Conservation (phyloP, 2,329 filamentous ascomycete species). For the Aspergillus aculeatinus region DNA sequence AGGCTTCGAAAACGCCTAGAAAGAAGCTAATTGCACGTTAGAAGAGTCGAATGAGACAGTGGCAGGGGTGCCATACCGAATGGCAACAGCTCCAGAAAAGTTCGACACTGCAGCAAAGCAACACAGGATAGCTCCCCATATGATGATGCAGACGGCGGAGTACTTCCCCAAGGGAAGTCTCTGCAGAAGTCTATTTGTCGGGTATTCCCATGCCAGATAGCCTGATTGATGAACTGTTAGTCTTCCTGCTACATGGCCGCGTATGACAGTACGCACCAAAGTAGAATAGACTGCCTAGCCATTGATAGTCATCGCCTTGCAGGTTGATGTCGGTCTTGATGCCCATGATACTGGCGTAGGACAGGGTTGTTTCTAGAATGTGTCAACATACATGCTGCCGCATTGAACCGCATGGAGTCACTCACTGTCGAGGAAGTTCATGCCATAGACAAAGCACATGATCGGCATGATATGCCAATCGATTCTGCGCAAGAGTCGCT, state of each 20-base stretch:
- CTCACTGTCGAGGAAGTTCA: constrained; percentile 57
- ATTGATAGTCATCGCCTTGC: constrained; percentile 49
- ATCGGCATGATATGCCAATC: constrained; percentile 63
- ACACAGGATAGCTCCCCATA: constrained; percentile 61
- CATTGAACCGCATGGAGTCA: background rate
- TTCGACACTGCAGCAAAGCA: constrained; percentile 63
- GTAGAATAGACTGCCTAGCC: constrained; percentile 55
- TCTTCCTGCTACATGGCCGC: background rate
- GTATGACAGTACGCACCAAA: constrained; percentile 38
- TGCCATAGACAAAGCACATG: constrained; percentile 58
- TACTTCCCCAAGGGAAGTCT: constrained; percentile 66
- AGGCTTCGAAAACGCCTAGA: constrained; percentile 66
- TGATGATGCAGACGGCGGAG: constrained; percentile 62
- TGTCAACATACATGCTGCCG: background rate
- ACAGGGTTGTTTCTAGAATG: constrained; percentile 47
- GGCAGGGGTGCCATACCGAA: constrained; percentile 43
- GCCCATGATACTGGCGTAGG: constrained; percentile 57
- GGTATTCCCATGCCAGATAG: constrained; percentile 62
- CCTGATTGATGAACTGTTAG: constrained; percentile 26
- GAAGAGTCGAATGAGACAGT: background rate
- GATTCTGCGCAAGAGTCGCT: constrained; percentile 59
- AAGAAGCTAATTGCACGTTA: constrained; percentile 48
- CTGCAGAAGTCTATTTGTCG: constrained; percentile 64
- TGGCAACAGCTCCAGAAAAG: constrained; percentile 61
- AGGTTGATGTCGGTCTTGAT: constrained; percentile 49